A percentile compares a stretch with the other conserved stretches of the same genome.
These are phyloP conservation scores for Kregervanrija fluxuum DNA, from an alignment of 805 yeast species.

Conservation along the genomic window DNA sequence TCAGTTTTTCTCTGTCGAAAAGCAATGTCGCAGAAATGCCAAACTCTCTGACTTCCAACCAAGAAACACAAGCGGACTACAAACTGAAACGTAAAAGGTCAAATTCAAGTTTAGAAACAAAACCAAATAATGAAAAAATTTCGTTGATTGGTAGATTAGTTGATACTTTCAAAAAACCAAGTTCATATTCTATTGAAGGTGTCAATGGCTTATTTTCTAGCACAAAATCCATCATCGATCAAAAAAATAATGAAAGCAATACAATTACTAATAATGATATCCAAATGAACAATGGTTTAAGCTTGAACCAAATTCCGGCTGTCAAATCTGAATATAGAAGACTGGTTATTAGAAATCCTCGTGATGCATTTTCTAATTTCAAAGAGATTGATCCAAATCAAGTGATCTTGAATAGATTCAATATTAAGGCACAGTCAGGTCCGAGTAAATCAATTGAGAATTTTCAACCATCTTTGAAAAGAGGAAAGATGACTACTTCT, in stretches of 20 bases:
- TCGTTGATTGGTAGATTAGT: constrained; percentile 8
- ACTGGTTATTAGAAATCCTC: constrained; percentile 20
- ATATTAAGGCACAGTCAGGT: too few species aligned
- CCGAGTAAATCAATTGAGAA: too few species aligned
- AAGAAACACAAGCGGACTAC: constrained; percentile 3
- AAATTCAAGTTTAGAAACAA: constrained; percentile 8
- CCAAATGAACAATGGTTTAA: not conserved
- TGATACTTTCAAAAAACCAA: constrained; percentile 17
- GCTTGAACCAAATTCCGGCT: constrained; percentile 7
- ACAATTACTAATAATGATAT: not conserved
- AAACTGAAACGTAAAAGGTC: constrained; percentile 20
- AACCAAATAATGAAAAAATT: constrained; percentile 8
- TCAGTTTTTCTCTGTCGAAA: constrained; percentile 12
- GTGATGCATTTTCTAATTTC: constrained; percentile 19
- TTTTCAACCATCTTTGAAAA: too few species aligned
- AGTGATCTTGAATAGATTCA: constrained; percentile 12
- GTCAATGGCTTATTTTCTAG: constrained; percentile 27
- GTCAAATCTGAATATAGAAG: constrained; percentile 21
- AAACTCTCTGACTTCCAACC: constrained; percentile 19
- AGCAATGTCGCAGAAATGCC: constrained; percentile 22
- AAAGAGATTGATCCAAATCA: constrained; percentile 26
- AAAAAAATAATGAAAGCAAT: not conserved
- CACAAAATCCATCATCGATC: constrained; percentile 1
- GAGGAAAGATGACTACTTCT: not conserved
- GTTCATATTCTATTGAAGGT: constrained; percentile 18